Evolutionary conservation across 768 basidiomycete genomes (phyloP).

Genomic region (Cystobasidium tubakii): DNA sequence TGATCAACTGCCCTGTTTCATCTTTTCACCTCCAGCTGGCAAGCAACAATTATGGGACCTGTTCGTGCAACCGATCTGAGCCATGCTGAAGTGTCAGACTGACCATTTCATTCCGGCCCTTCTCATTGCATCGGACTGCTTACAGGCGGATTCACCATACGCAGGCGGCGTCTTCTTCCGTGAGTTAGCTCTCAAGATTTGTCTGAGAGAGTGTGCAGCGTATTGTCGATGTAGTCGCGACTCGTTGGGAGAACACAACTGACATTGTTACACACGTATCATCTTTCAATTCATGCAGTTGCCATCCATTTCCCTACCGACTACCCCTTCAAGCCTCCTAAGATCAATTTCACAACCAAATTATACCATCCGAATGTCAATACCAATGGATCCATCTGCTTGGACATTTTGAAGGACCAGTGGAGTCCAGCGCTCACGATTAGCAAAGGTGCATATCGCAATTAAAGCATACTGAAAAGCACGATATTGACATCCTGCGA

Average conservation of each 20-base stretch:
- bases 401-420: conserved; percentile 97
- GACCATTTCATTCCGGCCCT: background rate
- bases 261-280: background rate
- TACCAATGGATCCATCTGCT: conserved; percentile 95
- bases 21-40: conserved; percentile 52
- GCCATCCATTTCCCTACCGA: conserved; percentile 84
- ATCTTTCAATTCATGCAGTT: too few relatives aligned
- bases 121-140: background rate
- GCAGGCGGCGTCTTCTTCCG: conserved; percentile 97
- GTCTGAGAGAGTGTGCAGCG: background rate
- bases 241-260: background rate
- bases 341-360: conserved; percentile 99
- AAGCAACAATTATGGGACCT: conserved; percentile 99
- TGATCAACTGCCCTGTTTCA: too few relatives aligned
- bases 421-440: conserved; percentile 99
- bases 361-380: conserved; percentile 99
- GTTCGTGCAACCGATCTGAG: conserved; percentile 51
- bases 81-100: background rate
- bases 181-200: conserved; percentile 30
- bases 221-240: background rate
- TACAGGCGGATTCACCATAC: conserved; percentile 93
- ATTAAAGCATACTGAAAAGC: background rate
- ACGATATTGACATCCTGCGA: background rate
- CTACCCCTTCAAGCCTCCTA: conserved; percentile 89
- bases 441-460: conserved; percentile 71